A percentile compares a stretch with the other conserved stretches of the same genome.
These are phyloP conservation scores for Venturia nashicola DNA, from an alignment of 2,329 filamentous ascomycete species.

Conservation along the genomic window DNA sequence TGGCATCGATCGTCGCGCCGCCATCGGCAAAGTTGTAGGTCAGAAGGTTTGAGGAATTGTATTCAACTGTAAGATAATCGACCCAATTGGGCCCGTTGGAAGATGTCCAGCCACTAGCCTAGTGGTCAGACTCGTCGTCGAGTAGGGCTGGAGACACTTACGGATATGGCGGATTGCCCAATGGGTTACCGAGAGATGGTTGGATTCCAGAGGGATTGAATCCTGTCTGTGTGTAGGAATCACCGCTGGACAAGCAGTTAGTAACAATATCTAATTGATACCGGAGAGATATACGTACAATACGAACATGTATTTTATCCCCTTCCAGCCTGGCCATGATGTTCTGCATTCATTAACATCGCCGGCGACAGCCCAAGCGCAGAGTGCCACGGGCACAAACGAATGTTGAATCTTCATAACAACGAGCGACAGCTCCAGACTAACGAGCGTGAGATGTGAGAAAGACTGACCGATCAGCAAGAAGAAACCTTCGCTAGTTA, in stretches of 20 bases:
- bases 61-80: conserved; percentile 34
- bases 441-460: not conserved
- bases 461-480: not conserved
- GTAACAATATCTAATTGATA: not conserved
- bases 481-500: not conserved
- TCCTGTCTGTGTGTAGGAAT: conserved; percentile 48
- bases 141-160: conserved; percentile 11
- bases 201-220: conserved; percentile 42
- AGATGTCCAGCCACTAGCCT: conserved; percentile 13
- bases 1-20: conserved; percentile 41
- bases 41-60: conserved; percentile 33
- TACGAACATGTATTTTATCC: conserved; percentile 7
- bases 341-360: not conserved
- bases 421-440: not conserved
- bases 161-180: conserved; percentile 49
- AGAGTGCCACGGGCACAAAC: not conserved
- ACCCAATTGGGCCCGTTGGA: conserved; percentile 43
- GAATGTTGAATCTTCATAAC: not conserved
- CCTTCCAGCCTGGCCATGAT: conserved; percentile 3
- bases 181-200: conserved; percentile 41
- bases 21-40: conserved; percentile 44
- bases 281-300: not conserved
- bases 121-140: not conserved
- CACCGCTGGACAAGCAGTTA: conserved; percentile 29
- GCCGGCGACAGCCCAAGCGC: not conserved